These are phyloP conservation scores for Candida argentea DNA, from an alignment of 805 yeast species.

Conservation along the genomic window DNA sequence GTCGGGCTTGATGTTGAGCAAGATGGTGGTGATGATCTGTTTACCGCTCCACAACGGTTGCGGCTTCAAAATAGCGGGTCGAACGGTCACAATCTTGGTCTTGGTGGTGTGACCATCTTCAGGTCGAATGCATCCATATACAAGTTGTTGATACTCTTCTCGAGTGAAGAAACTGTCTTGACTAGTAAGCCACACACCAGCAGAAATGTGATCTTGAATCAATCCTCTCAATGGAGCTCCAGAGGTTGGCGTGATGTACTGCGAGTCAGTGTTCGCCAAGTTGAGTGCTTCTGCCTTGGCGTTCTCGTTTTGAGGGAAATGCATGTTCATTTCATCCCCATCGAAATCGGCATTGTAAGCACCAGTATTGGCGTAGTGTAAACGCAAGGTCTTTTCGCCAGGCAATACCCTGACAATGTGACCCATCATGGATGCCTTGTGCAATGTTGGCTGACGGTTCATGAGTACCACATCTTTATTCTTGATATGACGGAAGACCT, in stretches of 20 bases:
- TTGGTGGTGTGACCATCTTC: slow-evolving; percentile 93
- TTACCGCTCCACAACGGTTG: slow-evolving; percentile 95
- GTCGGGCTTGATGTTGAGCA: slow-evolving; percentile 79
- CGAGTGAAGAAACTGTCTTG: slow-evolving; percentile 87
- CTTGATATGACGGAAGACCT: slow-evolving; percentile 88
- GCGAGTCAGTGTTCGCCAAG: slow-evolving; percentile 94
- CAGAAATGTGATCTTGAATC: slow-evolving; percentile 97
- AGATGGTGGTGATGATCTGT: slow-evolving; percentile 87
- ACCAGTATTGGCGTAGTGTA: slow-evolving; percentile 98
- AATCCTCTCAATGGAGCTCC: slow-evolving; percentile 98
- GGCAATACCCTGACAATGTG: slow-evolving; percentile 95
- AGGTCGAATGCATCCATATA: slow-evolving; percentile 91
- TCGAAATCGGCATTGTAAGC: slow-evolving; percentile 98
- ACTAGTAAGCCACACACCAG: slow-evolving; percentile 97
- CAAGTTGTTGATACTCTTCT: slow-evolving; percentile 85
- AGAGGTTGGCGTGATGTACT: slow-evolving; percentile 95
- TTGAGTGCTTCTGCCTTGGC: slow-evolving; percentile 94
- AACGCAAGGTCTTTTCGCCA: slow-evolving; percentile 90
- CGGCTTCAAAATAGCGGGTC: slow-evolving; percentile 87
- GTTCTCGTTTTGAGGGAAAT: slow-evolving; percentile 95
- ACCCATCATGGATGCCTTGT: slow-evolving; percentile 99
- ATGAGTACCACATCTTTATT: slow-evolving; percentile 92
- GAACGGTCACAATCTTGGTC: slow-evolving; percentile 60
- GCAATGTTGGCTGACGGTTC: slow-evolving; percentile 99
- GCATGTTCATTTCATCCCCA: slow-evolving; percentile 99